These are phyloP conservation scores for Diaporthe sp. DNA, from an alignment of 2,329 filamentous ascomycete genomes.

Conservation along the genomic window DNA sequence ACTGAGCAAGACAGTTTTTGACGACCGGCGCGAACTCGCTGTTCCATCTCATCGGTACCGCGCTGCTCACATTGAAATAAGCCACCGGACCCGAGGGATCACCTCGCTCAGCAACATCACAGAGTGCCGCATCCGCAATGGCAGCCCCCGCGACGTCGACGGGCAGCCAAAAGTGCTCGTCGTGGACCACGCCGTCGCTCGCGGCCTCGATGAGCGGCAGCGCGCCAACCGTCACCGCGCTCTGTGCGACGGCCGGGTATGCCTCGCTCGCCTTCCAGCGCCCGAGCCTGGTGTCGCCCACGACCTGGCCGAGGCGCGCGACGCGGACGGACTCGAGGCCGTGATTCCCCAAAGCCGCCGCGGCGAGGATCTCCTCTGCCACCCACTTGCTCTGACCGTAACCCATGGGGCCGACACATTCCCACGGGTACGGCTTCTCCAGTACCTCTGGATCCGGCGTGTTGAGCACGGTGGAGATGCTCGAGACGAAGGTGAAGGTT, in stretches of 20 bases:
- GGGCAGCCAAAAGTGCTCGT: conserved; percentile 26
- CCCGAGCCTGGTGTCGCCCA: conserved; percentile 43
- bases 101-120: background rate
- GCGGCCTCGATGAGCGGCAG: conserved; percentile 23
- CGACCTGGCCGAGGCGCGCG: conserved; percentile 52
- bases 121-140: conserved; percentile 8
- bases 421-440: conserved; percentile 45
- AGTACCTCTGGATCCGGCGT: conserved; percentile 19
- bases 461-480: conserved; percentile 4
- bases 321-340: conserved; percentile 45
- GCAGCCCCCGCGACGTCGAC: conserved; percentile 1
- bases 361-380: conserved; percentile 49
- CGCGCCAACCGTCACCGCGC: conserved; percentile 17
- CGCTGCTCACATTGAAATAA: conserved; percentile 21
- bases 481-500: conserved; percentile 20
- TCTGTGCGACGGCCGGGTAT: conserved; percentile 24
- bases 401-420: conserved; percentile 44
- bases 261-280: conserved; percentile 28
- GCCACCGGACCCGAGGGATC: background rate
- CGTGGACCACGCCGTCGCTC: background rate
- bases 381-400: conserved; percentile 55
- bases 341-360: conserved; percentile 44
- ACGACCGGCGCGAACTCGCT: conserved; percentile 6
- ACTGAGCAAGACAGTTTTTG: background rate
- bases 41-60: conserved; percentile 11